Evolutionary conservation across 2,329 filamentous ascomycete species (phyloP).

Genomic region (Paraphoma chrysanthemicola): DNA sequence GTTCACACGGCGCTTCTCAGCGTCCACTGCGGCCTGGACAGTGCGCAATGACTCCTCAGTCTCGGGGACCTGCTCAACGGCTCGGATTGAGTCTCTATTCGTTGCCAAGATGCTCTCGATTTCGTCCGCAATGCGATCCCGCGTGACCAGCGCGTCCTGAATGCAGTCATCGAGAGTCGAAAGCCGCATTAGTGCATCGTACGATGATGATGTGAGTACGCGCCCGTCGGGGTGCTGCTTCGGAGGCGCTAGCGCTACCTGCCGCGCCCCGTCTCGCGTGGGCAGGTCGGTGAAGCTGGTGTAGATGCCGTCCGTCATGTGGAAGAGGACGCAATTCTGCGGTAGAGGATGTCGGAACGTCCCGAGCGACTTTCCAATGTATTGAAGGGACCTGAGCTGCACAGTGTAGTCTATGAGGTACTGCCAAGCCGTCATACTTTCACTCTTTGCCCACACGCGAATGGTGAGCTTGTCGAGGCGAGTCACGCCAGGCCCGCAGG

Average conservation of each 20-base stretch:
- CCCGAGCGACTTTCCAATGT: conserved; percentile 69
- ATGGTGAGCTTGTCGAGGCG: conserved; percentile 70
- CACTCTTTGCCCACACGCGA: conserved; percentile 74
- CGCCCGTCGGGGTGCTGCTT: conserved; percentile 54
- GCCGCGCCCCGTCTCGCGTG: conserved; percentile 46
- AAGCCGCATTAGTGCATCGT: conserved; percentile 85
- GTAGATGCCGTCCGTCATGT: conserved; percentile 87
- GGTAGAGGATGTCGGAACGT: conserved; percentile 76
- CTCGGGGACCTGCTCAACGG: conserved; percentile 49
- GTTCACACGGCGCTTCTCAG: conserved; percentile 71
- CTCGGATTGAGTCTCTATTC: conserved; percentile 47
- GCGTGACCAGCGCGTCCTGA: conserved; percentile 83
- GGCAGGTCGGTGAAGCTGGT: conserved; percentile 74
- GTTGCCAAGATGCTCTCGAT: conserved; percentile 65
- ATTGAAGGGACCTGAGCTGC: conserved; percentile 76
- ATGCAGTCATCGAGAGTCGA: conserved; percentile 90
- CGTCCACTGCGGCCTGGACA: conserved; percentile 61
- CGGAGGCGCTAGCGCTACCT: conserved; percentile 39
- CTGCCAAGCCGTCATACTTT: conserved; percentile 62
- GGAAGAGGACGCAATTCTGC: conserved; percentile 82
- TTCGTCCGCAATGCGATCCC: conserved; percentile 75
- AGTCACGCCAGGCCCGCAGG: conserved; percentile 68
- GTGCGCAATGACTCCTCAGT: conserved; percentile 53
- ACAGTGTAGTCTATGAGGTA: conserved; percentile 76
- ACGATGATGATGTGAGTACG: conserved; percentile 75